phyloP scores from a whole-genome alignment of 345 rosid genomes.

The Arabis hirsuta region DNA sequence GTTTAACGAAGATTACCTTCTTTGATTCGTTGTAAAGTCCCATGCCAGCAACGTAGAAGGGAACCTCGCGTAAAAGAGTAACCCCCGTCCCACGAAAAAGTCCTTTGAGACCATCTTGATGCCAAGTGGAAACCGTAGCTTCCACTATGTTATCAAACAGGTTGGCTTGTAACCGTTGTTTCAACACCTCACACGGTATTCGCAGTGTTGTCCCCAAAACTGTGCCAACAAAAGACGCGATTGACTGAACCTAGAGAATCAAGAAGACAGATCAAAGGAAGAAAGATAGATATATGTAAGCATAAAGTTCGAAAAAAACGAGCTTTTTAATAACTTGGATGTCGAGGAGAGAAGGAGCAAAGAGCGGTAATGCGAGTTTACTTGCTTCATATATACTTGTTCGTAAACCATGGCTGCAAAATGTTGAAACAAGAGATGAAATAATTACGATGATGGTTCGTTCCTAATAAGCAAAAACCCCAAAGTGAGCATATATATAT shows the following conservation, averaged over 20 bases:
- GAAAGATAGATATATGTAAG: neutral
- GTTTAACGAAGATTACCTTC: slow-evolving; percentile 52
- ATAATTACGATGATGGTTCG: neutral
- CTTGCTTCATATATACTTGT: slow-evolving; percentile 92
- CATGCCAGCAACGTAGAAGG: slow-evolving; percentile 93
- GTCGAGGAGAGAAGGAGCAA: slow-evolving; percentile 82
- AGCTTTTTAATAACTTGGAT: slow-evolving; percentile 59
- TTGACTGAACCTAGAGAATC: slow-evolving; percentile 72
- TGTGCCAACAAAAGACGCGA: slow-evolving; percentile 84
- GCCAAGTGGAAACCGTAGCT: slow-evolving; percentile 80
- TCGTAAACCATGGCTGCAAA: slow-evolving; percentile 80
- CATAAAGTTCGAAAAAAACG: neutral
- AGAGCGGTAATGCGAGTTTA: slow-evolving; percentile 66
- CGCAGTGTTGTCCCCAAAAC: slow-evolving; percentile 83
- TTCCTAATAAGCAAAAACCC: neutral
- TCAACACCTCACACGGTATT: slow-evolving; percentile 93
- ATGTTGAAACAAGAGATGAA: neutral
- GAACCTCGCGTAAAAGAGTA: slow-evolving; percentile 91
- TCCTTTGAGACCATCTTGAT: slow-evolving; percentile 79
- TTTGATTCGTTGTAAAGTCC: slow-evolving; percentile 85
- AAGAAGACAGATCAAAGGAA: slow-evolving; percentile 12
- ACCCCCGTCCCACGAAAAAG: slow-evolving; percentile 94
- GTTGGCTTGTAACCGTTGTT: slow-evolving; percentile 97
- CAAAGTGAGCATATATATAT: neutral
- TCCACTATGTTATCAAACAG: slow-evolving; percentile 79